These are phyloP conservation scores for Blastocystis sp. DNA, from an alignment of 352 stramenopile genomes.

Conservation along the genomic window DNA sequence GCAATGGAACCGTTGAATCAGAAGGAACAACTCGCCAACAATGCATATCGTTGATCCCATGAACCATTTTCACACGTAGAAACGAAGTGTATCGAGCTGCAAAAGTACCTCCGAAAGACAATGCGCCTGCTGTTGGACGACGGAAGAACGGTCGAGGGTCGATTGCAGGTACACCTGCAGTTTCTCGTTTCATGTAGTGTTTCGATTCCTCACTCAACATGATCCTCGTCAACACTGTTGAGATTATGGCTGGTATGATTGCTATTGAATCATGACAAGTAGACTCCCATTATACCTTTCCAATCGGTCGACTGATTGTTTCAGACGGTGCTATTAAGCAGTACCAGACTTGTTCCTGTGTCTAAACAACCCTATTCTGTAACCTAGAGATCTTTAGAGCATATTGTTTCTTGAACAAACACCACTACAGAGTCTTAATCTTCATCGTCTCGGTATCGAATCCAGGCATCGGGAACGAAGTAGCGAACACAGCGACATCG, in stretches of 20 bases:
- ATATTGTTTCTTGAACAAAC: slow-evolving; percentile 4
- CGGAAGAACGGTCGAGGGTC: background rate
- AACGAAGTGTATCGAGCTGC: background rate
- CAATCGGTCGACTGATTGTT: background rate
- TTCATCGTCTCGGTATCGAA: slow-evolving; percentile 17
- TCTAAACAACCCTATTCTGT: background rate
- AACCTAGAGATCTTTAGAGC: background rate
- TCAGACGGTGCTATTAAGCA: background rate
- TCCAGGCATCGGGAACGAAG: slow-evolving; percentile 35
- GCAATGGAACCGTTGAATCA: too few relatives aligned
- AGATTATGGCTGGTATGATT: background rate
- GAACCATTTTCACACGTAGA: background rate
- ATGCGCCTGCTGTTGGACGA: background rate
- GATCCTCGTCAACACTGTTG: background rate
- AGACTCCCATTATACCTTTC: background rate
- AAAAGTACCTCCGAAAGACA: background rate
- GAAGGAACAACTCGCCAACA: background rate
- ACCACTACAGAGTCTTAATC: background rate
- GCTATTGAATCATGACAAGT: background rate
- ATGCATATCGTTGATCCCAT: background rate
- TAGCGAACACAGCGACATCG: slow-evolving; percentile 65
- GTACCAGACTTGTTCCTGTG: background rate
- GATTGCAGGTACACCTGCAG: background rate
- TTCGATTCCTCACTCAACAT: slow-evolving; percentile 6
- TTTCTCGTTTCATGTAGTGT: background rate